Percentiles rank a stretch among this genome's conserved stretches.
Conservation (phyloP, 129 eudicot species). For the Chrysanthemum makinoi region DNA sequence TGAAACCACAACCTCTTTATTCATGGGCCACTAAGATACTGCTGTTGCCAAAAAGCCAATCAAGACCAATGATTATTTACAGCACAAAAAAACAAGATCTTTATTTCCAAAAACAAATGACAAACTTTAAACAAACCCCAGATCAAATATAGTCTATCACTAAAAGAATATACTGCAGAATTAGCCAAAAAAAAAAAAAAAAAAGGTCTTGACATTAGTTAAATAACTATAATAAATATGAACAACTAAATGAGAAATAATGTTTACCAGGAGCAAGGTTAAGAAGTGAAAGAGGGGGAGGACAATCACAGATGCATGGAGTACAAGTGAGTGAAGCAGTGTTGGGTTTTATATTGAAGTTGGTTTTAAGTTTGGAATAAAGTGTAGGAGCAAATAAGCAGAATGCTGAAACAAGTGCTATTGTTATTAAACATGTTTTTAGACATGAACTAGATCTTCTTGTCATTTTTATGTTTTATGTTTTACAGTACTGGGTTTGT, state of each 20-base stretch:
- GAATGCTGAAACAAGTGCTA: constrained; percentile 75
- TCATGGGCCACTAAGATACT: too few species aligned
- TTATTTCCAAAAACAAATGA: neutral
- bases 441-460: constrained; percentile 63
- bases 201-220: neutral
- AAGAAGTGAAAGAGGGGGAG: constrained; percentile 78
- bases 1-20: too few species aligned
- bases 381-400: constrained; percentile 81
- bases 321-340: constrained; percentile 45
- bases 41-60: neutral
- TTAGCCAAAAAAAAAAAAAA: neutral
- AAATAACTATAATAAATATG: neutral
- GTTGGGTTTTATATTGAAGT: constrained; percentile 31
- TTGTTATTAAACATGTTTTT: constrained; percentile 60
- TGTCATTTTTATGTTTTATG: constrained; percentile 38
- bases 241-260: neutral
- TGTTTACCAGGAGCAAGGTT: constrained; percentile 61
- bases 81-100: neutral
- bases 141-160: constrained; percentile 6
- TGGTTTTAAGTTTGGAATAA: constrained; percentile 57
- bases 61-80: constrained; percentile 6
- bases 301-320: constrained; percentile 76
- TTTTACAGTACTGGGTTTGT: too few species aligned
- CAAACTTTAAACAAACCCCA: constrained; percentile 15
- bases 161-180: neutral